A percentile compares a stretch with the other conserved stretches of the same genome.
These are phyloP conservation scores for Penicillium sumatraense DNA, from an alignment of 2,329 filamentous ascomycete species.

Conservation along the genomic window DNA sequence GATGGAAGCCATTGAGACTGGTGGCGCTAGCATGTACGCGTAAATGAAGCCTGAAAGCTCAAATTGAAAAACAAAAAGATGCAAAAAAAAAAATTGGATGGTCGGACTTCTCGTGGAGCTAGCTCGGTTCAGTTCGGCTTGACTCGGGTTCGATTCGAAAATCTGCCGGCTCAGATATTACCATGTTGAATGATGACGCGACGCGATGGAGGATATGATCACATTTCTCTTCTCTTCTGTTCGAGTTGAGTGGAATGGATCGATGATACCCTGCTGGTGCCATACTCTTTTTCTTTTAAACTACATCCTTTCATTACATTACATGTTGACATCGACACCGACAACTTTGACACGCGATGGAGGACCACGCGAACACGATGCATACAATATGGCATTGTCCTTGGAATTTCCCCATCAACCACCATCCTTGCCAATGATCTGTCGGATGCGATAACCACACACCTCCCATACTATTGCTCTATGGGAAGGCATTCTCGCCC, in stretches of 20 bases:
- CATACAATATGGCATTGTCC: background rate
- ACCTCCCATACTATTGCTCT: constrained; percentile 9
- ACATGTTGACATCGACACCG: constrained; percentile 7
- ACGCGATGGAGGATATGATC: constrained; percentile 26
- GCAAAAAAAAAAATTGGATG: constrained; percentile 2
- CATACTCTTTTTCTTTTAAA: constrained; percentile 2
- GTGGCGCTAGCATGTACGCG: constrained; percentile 72
- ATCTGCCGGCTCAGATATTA: constrained; percentile 20
- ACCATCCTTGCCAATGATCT: constrained; percentile 5
- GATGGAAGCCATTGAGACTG: constrained; percentile 95
- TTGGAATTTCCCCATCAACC: background rate
- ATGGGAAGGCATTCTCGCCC: constrained; percentile 13
- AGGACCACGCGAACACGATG: background rate
- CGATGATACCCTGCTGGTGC: constrained; percentile 16
- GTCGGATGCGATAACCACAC: constrained; percentile 1
- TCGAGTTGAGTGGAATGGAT: constrained; percentile 17
- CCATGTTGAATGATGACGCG: constrained; percentile 21
- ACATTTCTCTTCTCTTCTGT: too few species aligned
- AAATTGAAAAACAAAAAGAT: too few species aligned
- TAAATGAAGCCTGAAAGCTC: too few species aligned
- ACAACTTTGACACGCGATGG: constrained; percentile 7
- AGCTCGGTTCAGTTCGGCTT: background rate
- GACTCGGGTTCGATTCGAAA: background rate
- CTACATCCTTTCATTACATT: background rate
- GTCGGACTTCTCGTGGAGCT: background rate